Evolutionary conservation across 129 eudicot genomes (phyloP).

Genomic region (Flaveria robusta): DNA sequence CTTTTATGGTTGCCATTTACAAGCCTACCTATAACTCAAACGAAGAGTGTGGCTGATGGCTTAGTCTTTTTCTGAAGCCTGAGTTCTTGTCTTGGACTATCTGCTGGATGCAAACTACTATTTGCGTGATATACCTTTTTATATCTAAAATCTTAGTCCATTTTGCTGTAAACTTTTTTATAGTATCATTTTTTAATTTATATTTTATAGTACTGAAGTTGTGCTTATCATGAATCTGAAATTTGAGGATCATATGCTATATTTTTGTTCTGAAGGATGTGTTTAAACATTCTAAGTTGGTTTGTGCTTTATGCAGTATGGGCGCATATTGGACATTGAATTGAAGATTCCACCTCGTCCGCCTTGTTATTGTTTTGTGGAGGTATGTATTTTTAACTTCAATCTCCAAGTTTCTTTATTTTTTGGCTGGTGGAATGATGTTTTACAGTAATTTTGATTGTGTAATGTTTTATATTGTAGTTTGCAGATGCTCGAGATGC

Average conservation of each 20-base stretch:
- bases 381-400: slow-evolving; percentile 47
- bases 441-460: background rate
- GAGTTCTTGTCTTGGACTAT: background rate
- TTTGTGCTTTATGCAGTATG: slow-evolving; percentile 65
- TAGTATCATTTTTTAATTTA: background rate
- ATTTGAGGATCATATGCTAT: background rate
- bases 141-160: background rate
- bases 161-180: background rate
- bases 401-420: background rate
- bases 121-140: background rate
- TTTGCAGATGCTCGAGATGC: slow-evolving; percentile 92
- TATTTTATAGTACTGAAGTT: background rate
- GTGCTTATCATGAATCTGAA: background rate
- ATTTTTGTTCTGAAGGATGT: background rate
- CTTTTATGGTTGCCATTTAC: background rate
- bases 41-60: background rate
- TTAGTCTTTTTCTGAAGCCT: background rate
- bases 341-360: slow-evolving; percentile 98
- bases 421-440: background rate
- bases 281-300: slow-evolving; percentile 15
- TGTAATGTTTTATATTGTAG: slow-evolving; percentile 41
- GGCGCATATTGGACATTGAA: slow-evolving; percentile 93
- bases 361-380: slow-evolving; percentile 96
- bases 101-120: background rate
- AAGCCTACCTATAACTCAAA: background rate